Base-by-base conservation (phyloP, 805 yeast species). In the Candida khao-thaluensis region DNA sequence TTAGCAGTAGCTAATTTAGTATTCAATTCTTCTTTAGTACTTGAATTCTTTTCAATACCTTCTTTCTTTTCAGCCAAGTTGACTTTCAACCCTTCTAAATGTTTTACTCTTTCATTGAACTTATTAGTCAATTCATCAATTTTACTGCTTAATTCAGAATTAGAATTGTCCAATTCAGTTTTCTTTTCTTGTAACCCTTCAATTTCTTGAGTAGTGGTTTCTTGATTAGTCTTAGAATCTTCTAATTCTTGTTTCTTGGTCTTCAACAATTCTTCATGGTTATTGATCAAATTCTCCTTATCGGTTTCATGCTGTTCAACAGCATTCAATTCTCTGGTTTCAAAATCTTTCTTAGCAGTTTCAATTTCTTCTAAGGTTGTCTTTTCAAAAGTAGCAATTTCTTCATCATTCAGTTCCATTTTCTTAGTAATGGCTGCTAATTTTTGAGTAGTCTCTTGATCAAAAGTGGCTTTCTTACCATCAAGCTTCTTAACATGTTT, bases 181-280 rank as follows among this genome's bases (percentile, higher is more conserved):
- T 74, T 72, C 48, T 63, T 68, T 32, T 65, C 71, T 37, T 65
- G 64, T 43, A 73, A 60, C 12, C 54, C 65, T 51, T 72, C 77
- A 38, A 77, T 64, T 38, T 60, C 71, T 17, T 59, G 64, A 17
- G 70, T 68, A 35, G 74, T 68, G n/a, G 54, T 57, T 39, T 60
- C 69, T 47, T 69, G 73, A 29, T 59, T 59, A 8, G 61, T 49
- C 44, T 71, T 65, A 18, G 76, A 56, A 27, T 66, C 71, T 40
- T 57, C 66, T 43, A 69, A 59, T 42, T 66, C 72, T 45, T 67
- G 71, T 40, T 64, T 59, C 54, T 68, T 69, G 44, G 74, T 68
- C 16, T 67, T 68, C 38, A 63, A 67, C 51, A 71, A 63, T 44
- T 70, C 68, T 31, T 62, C 74, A 41, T 73, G 74, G 45, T 67